Base-by-base conservation (phyloP, 1,139 yeast genomes). In the Suhomyces chickasaworum region DNA sequence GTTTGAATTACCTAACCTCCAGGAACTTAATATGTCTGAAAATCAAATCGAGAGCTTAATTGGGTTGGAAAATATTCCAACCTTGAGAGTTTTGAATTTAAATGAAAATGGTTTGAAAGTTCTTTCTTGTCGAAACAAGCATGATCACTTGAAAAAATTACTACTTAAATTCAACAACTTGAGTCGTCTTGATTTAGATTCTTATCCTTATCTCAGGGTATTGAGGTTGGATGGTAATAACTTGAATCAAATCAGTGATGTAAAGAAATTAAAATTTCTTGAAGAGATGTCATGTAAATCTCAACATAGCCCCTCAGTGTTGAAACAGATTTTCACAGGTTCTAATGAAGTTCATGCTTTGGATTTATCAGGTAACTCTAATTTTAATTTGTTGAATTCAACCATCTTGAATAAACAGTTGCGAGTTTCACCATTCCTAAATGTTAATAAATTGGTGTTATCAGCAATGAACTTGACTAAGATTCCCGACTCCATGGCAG, bases 201-300 rank as follows among this genome's bases (percentile, higher is more conserved):
- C 53, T 8, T 73, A 67, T 47, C 77, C 78, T 1, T 61, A 53
- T 29, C 64, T 80, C 48, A 63, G 81, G 39, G 73, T 71, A 4
- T 59, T 81, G 33, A 66, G 80, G 44, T 55, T 78, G 23, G 84
- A 80, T 56, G 77, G 81, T 7, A 77, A 75, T 48, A 45, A 59
- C 3, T 54, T 77, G n/a, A 51, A 50, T 4, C 46, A 53, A 3
- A 41, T 71, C 1, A 44, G 58, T 0, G 69, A 68, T 17, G 49
- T 75, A 8, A 56, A 61, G 4, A 61, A 58, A 18, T 55, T 76
- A 39, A 70, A 61, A 30, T 64, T 64, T 49, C 55, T 80, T 12
- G 75, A 77, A 36, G 74, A 73, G 35, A 56, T 78, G 17, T 75
- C 78, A n/a, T 64, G 69, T 36, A 68, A 73, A 52, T 65, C 73